These are phyloP conservation scores for Quillaja saponaria DNA, from an alignment of 306 rosid species.

Conservation along the genomic window DNA sequence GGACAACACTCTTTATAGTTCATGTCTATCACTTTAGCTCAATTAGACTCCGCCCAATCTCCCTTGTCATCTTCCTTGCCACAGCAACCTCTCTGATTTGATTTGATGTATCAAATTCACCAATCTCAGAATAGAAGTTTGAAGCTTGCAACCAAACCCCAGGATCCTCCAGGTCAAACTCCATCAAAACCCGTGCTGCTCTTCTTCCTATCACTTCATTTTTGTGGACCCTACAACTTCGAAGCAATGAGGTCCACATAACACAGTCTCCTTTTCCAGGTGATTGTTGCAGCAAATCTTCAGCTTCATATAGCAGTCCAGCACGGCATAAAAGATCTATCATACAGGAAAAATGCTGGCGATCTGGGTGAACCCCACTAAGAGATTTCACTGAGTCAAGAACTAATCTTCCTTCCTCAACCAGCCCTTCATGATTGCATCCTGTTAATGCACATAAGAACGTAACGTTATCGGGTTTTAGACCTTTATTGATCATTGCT, in stretches of 20 bases:
- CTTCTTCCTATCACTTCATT: constrained; percentile 65
- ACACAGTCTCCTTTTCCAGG: constrained; percentile 45
- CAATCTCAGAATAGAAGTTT: constrained; percentile 67
- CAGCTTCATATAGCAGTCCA: constrained; percentile 72
- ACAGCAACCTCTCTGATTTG: constrained; percentile 58
- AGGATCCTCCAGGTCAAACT: constrained; percentile 64
- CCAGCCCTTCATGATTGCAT: constrained; percentile 71
- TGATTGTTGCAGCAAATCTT: constrained; percentile 48
- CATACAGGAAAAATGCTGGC: constrained; percentile 76
- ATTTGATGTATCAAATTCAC: constrained; percentile 57
- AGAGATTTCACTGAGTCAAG: constrained; percentile 60
- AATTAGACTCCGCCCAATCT: constrained; percentile 72
- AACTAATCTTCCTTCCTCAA: constrained; percentile 62
- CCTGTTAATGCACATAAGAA: constrained; percentile 70
- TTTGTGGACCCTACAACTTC: constrained; percentile 67
- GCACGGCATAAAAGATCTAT: constrained; percentile 82
- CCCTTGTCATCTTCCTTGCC: constrained; percentile 64
- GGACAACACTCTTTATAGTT: too few relatives aligned
- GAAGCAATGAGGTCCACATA: constrained; percentile 79
- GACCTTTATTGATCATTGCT: constrained; percentile 57
- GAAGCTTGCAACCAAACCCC: constrained; percentile 76
- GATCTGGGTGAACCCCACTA: constrained; percentile 53
- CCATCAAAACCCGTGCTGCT: constrained; percentile 52
- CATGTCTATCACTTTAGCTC: constrained; percentile 59
- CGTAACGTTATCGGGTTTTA: constrained; percentile 72